Conservation (phyloP, 371 early-diverging fungal species). For the Saksenaea oblongispora region DNA sequence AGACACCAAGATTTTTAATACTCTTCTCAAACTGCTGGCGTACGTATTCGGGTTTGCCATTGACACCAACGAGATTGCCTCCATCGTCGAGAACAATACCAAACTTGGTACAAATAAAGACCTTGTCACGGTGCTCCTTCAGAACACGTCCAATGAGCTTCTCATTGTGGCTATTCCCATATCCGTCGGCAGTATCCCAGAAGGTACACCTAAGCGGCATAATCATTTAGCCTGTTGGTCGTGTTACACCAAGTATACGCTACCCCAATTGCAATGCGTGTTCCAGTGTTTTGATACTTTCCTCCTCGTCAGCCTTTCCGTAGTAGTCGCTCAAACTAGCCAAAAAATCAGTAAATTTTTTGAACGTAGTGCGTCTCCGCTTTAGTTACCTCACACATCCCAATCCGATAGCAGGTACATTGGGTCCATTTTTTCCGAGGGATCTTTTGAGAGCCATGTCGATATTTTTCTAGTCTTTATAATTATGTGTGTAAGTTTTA, state of each 20-base stretch:
- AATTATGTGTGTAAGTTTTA: too few species aligned
- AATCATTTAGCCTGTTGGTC: too few species aligned
- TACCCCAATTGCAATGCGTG: conserved; percentile 28
- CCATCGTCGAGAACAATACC: conserved; percentile 24
- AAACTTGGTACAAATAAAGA: conserved; percentile 54
- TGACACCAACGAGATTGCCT: conserved; percentile 27
- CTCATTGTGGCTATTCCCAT: conserved; percentile 38
- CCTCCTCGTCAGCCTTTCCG: conserved; percentile 20
- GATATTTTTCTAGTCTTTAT: too few species aligned
- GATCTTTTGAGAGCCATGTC: not conserved
- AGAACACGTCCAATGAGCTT: conserved; percentile 33
- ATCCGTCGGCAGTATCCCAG: conserved; percentile 32
- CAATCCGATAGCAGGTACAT: conserved; percentile 14
- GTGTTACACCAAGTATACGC: not conserved
- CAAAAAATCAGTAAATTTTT: not conserved
- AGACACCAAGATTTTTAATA: conserved; percentile 46
- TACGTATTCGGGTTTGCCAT: conserved; percentile 55
- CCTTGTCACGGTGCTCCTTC: conserved; percentile 35
- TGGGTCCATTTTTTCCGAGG: conserved; percentile 8
- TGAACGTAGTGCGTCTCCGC: not conserved
- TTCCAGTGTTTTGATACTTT: conserved; percentile 34
- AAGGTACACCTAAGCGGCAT: conserved; percentile 14
- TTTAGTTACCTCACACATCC: conserved; percentile 18
- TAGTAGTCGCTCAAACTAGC: conserved; percentile 25
- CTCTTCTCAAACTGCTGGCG: conserved; percentile 42